Evolutionary conservation across 2,329 filamentous ascomycete species (phyloP), one percentile per base, ranked within the genome.

Genomic region (Beauveria sp.): DNA sequence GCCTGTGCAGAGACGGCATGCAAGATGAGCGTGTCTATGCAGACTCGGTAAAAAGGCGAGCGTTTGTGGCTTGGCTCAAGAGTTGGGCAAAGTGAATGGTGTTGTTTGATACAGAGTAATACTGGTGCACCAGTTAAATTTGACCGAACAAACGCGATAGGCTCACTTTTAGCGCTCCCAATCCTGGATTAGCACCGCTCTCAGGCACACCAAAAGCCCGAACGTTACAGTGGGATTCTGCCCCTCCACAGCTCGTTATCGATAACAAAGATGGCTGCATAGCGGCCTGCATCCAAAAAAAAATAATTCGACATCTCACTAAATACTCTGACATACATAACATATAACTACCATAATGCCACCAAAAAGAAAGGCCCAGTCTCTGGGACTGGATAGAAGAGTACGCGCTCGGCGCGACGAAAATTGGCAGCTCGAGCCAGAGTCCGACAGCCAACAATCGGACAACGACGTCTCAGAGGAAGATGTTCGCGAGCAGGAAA

Each of bases 331-430:
- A 49, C 34, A 38, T 38, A 49, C 31, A 56, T 16, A 45, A 20
- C 9, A 51, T 12, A 40, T 22, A 24, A 28, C 26, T n/a, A 26
- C 18, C 40, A 40, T 24, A 40, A 77, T 78, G 76, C 66, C 73
- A 1, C 64, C 71, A 0, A 75, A 75, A 63, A 75, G 81, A 46
- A 81, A 79, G 66, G 59, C 71, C 3, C 71, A 73, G 1, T 69
- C 70, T 1, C 46, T 69, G 7, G 74, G 72, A 12, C 68, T 79
- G 2, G 74, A 77, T 63, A 72, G 78, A 61, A 73, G 78, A 48
- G 79, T 81, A 1, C 76, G 76, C 42, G 73, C 76, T 1, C 72
- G 79, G 53, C 75, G 69, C 34, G 76, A 80, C 31, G 78, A 80
- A 28, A 73, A 79, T 57, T 76, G 74, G 67, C 73, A 79, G 45